These are phyloP conservation scores for Phytophthora agathidicida DNA, from an alignment of 352 stramenopile genomes.

Conservation along the genomic window DNA sequence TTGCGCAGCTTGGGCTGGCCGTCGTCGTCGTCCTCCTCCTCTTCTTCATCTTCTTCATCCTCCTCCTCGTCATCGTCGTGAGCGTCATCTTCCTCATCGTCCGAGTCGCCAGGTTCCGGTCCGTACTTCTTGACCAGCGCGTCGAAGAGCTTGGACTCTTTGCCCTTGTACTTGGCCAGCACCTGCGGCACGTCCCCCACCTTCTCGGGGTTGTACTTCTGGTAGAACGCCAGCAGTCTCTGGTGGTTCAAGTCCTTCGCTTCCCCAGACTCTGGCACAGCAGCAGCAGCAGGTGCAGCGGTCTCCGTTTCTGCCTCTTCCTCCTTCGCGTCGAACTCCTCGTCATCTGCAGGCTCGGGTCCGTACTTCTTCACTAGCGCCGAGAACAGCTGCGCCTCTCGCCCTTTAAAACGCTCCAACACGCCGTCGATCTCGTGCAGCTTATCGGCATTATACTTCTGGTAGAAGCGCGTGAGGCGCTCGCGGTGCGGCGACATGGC, in stretches of 20 bases:
- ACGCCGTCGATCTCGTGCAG: slow-evolving; percentile 83
- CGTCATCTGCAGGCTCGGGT: slow-evolving; percentile 62
- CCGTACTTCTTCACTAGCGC: slow-evolving; percentile 87
- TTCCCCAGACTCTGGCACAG: slow-evolving; percentile 6
- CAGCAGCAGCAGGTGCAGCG: slow-evolving; percentile 26
- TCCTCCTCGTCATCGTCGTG: slow-evolving; percentile 46
- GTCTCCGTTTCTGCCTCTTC: slow-evolving; percentile 18
- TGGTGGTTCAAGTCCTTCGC: slow-evolving; percentile 64
- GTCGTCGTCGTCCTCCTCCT: slow-evolving; percentile 44
- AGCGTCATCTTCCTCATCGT: slow-evolving; percentile 66
- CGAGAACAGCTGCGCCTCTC: slow-evolving; percentile 73
- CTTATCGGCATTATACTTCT: slow-evolving; percentile 88
- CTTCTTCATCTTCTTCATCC: slow-evolving; percentile 53
- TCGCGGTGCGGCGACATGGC: slow-evolving; percentile 66
- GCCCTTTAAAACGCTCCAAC: slow-evolving; percentile 82
- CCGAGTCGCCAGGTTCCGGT: slow-evolving; percentile 76
- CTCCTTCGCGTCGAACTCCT: slow-evolving; percentile 34
- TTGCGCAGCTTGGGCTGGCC: slow-evolving; percentile 57
- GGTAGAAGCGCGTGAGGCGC: slow-evolving; percentile 83
- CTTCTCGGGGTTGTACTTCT: slow-evolving; percentile 87
- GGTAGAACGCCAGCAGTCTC: slow-evolving; percentile 78
- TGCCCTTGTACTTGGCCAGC: slow-evolving; percentile 83
- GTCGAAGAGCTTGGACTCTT: slow-evolving; percentile 81
- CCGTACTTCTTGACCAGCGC: slow-evolving; percentile 88
- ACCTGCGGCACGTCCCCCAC: slow-evolving; percentile 64